Evolutionary conservation across 148 eudicot genomes (phyloP), one percentile per base, ranked within the genome.

Genomic region (Fagopyrum esculentum): DNA sequence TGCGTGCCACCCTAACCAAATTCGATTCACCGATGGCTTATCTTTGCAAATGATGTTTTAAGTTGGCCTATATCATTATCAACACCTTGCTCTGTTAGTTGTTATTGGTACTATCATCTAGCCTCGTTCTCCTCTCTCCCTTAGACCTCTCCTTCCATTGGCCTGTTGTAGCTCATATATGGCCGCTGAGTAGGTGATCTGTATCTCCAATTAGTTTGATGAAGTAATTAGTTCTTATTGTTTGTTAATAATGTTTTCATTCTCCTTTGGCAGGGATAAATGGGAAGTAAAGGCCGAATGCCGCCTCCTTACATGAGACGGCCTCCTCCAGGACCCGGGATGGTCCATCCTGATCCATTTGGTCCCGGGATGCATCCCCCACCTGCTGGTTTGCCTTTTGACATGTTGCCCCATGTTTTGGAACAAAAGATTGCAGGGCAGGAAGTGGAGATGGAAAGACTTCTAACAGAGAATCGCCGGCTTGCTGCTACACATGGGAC

Each of bases 261-360:
- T 66, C 46, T 40, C 17, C 5, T 4, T 66, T 40, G 19, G 43
- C 19, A 71, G 74, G 47, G 4, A 61, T 66, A 52, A 76, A 95
- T 95, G 99, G 94, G 90, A 82, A 92, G 97, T 81, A 95, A 89
- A 83, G 91, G 94, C 66, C 91, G 98, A 87, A 78, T 90, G 35
- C 97, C 97, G 11, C 93, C 94, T 78, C 93, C 88, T 71, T 90
- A 86, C 78, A 80, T 85, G 78, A 84, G 97, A 69, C 93, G 79
- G 9, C 91, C 93, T 75, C 88, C 84, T 78, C 88, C 91, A 22
- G 89, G 92, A 57, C 91, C 89, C 72, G 86, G 87, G 69, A 59
- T 86, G 74, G 74, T 54, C 68, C 68, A 71, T 56, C 60, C 68
- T 77, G 79, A 89, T 47, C 77, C 87, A 8, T 86, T 86, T 78